Base-by-base conservation (phyloP, 345 rosid genomes). In the Eutrema yunnanense region DNA sequence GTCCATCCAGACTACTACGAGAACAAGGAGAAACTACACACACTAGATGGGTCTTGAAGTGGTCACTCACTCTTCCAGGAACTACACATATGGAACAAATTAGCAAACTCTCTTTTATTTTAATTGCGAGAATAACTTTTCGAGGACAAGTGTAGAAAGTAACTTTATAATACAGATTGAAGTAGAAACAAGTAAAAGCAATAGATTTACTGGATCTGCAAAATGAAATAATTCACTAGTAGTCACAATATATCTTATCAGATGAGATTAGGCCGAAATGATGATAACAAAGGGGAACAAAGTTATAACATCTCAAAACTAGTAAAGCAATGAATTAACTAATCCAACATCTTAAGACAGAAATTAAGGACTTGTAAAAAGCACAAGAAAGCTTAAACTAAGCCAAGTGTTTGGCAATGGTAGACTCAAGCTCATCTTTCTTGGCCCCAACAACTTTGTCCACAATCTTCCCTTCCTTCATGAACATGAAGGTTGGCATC, bases 401-500 rank as follows among this genome's bases (percentile, higher is more conserved):
- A 42, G 84, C 81, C 79, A 76, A 6, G 74, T 89, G 93, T 84
- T 86, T 90, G 13, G 81, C 72, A 38, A 89, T 77, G 41, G 88
- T 81, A 78, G 71, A 76, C 76, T 84, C 82, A 75, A 94, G 86
- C 29, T 89, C 88, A 4, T 88, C 91, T 75, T 89, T 94, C 86
- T 77, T 84, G 14, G 96, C 91, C 8, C 92, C 96, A 8, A 88
- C 88, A 59, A 90, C 87, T 79, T 79, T 88, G 83, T 85, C 90
- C 64, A 90, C 76, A 56, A 83, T 72, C 83, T 84, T 85, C n/a
- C 92, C 96, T 48, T 78, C 88, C 55, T 88, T 90, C 65, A 87
- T 71, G 65, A 90, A 84, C 79, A 90, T 82, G 71, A 90, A 87
- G 1, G 91, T 87, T n/a, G 94, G 93, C 92, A 90, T 90, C 0